A percentile compares a stretch with the other conserved stretches of the same genome.
phyloP scores from a whole-genome alignment of 768 basidiomycete species.

The Podaxis sp. region DNA sequence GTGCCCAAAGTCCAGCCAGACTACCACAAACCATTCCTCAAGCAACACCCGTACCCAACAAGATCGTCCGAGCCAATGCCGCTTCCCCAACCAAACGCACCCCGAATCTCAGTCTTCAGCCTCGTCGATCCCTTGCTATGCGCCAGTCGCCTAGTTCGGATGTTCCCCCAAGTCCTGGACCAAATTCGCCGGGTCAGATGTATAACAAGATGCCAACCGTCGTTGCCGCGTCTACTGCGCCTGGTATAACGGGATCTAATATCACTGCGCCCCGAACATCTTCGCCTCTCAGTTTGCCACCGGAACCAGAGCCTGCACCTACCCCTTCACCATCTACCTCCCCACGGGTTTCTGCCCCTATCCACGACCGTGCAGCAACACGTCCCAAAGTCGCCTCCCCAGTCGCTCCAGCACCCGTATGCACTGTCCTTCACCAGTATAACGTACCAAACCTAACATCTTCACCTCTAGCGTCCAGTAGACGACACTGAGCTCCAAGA shows the following conservation, averaged over 20 bases:
- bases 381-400: constrained; percentile 25
- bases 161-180: constrained; percentile 25
- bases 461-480: constrained; percentile 21
- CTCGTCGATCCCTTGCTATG: constrained; percentile 46
- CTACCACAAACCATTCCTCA: constrained; percentile 35
- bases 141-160: constrained; percentile 41
- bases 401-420: constrained; percentile 30
- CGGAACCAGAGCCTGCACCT: constrained; percentile 26
- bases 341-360: constrained; percentile 21
- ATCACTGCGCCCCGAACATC: constrained; percentile 29
- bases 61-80: constrained; percentile 20
- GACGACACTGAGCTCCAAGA: constrained; percentile 76
- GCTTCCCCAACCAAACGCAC: constrained; percentile 62
- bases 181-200: constrained; percentile 29
- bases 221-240: constrained; percentile 22
- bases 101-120: constrained; percentile 44
- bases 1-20: constrained; percentile 58
- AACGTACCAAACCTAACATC: constrained; percentile 5
- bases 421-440: constrained; percentile 17
- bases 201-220: constrained; percentile 22
- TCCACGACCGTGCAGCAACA: constrained; percentile 20
- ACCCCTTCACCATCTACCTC: constrained; percentile 21
- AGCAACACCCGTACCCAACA: constrained; percentile 22
- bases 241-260: neutral
- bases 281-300: constrained; percentile 38